Conservation (phyloP, 2,329 filamentous ascomycete species). For the Scytalidium lignicola region DNA sequence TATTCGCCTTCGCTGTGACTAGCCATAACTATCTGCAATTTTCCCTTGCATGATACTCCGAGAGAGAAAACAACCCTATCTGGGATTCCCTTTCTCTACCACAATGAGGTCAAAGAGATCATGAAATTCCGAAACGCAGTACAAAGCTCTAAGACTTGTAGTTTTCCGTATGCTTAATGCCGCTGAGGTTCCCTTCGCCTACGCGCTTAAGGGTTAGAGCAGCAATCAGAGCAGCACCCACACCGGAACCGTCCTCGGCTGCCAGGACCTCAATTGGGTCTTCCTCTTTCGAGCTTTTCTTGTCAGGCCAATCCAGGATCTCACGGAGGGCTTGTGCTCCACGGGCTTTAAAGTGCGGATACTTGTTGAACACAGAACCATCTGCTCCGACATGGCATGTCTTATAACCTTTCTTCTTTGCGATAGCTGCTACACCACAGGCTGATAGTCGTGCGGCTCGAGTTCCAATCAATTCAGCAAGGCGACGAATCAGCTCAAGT, state of each 20-base stretch:
- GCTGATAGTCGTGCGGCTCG: constrained; percentile 88
- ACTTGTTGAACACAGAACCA: constrained; percentile 98
- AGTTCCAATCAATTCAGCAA: constrained; percentile 91
- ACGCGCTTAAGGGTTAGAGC: constrained; percentile 62
- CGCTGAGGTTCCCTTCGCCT: constrained; percentile 56
- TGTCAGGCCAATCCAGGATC: constrained; percentile 88
- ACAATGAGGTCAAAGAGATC: neutral
- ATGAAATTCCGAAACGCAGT: neutral
- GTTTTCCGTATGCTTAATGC: constrained; percentile 61
- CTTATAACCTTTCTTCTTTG: constrained; percentile 89
- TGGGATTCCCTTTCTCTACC: neutral
- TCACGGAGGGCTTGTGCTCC: constrained; percentile 86
- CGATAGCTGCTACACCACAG: constrained; percentile 93
- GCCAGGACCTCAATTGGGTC: constrained; percentile 84
- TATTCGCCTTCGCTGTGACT: neutral
- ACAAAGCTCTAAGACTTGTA: constrained; percentile 31
- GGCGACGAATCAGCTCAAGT: constrained; percentile 80
- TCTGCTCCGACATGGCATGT: constrained; percentile 93
- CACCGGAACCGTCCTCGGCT: constrained; percentile 93
- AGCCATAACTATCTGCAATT: neutral
- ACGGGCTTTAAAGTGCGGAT: constrained; percentile 93
- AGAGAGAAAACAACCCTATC: neutral
- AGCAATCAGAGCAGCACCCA: constrained; percentile 94
- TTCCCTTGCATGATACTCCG: neutral
- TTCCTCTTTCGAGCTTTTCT: constrained; percentile 63